Base-by-base conservation (phyloP, 2,329 filamentous ascomycete genomes). In the Raffaelea deltoideospora region DNA sequence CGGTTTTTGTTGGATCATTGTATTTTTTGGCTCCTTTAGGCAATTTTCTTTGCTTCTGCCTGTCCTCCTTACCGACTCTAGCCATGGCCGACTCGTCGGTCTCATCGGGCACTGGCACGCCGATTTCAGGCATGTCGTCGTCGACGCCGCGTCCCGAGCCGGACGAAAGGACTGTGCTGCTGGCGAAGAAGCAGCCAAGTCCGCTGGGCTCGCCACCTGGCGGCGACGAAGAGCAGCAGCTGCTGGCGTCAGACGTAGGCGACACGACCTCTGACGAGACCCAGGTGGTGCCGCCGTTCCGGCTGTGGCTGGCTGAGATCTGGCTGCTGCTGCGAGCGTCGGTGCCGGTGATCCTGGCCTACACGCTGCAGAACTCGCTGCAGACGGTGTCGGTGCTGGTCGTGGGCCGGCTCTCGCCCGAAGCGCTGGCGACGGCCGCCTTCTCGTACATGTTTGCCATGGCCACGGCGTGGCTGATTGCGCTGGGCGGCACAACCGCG, bases 371-470 rank as follows among this genome's bases (percentile, higher is more conserved):
- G 43, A 92, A 88, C 53, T 86, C 79, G 5, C 61, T 93, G 0
- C 85, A 93, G 52, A 92, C 85, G 0, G 53, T 81, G 2, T 90
- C 83, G 0, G 81, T 93, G 5, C 60, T 93, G 32, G 76, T 93
- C 27, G 83, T 84, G 3, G 85, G 85, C 10, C 75, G 82, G 3
- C 61, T 85, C 0, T 87, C 80, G 0, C 78, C 85, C 1, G 79
- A 90, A 54, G 76, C 84, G 2, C 61, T 93, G 7, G 82, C 85
- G 0, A 82, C 79, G 0, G 79, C 83, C 1, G 84, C 85, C 0
- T 93, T 93, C 50, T 82, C 80, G 2, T 88, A 90, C 61, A 93
- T 93, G 85, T 93, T 93, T 47, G 85, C 85, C 37, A 86, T 88
- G 80, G 76, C 80, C 18, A 85, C 83, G 1, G 85, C 77, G 0